phyloP scores from a whole-genome alignment of 2,329 filamentous ascomycete genomes.

The Hymenoscyphus albidus region DNA sequence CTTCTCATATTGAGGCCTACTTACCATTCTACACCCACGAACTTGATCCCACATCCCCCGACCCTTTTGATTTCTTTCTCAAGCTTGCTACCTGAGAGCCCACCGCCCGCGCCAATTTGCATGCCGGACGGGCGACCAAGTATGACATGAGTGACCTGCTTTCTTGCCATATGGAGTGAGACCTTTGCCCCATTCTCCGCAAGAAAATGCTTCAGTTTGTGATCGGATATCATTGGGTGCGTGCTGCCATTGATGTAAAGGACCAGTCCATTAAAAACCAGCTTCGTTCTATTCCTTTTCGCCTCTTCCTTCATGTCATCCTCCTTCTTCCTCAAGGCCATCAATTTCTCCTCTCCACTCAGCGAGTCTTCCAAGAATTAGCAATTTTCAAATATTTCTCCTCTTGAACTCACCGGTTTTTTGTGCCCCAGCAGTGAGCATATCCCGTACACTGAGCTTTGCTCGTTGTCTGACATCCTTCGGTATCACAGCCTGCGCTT shows the following conservation, averaged over 20 bases:
- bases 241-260: slow-evolving; percentile 90
- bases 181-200: slow-evolving; percentile 68
- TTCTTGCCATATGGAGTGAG: slow-evolving; percentile 66
- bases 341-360: slow-evolving; percentile 22
- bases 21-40: slow-evolving; percentile 77
- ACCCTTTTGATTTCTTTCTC: slow-evolving; percentile 71
- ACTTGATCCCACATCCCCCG: slow-evolving; percentile 69
- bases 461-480: slow-evolving; percentile 36
- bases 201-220: slow-evolving; percentile 77
- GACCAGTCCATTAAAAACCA: slow-evolving; percentile 66
- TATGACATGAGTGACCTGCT: slow-evolving; percentile 76
- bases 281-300: slow-evolving; percentile 28
- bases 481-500: slow-evolving; percentile 42
- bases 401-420: slow-evolving; percentile 18
- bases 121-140: slow-evolving; percentile 55
- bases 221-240: slow-evolving; percentile 75
- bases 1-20: slow-evolving; percentile 23
- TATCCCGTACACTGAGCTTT: slow-evolving; percentile 47
- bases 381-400: not conserved
- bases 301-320: slow-evolving; percentile 48
- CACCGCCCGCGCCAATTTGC: slow-evolving; percentile 62
- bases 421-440: slow-evolving; percentile 46
- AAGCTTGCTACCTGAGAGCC: slow-evolving; percentile 71
- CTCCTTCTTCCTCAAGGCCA: slow-evolving; percentile 41
- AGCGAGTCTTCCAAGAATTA: slow-evolving; percentile 2